Percentiles rank a stretch among this genome's conserved stretches.
Evolutionary conservation across 2,329 filamentous ascomycete genomes (phyloP).

Genomic region (Capronia epimyces): DNA sequence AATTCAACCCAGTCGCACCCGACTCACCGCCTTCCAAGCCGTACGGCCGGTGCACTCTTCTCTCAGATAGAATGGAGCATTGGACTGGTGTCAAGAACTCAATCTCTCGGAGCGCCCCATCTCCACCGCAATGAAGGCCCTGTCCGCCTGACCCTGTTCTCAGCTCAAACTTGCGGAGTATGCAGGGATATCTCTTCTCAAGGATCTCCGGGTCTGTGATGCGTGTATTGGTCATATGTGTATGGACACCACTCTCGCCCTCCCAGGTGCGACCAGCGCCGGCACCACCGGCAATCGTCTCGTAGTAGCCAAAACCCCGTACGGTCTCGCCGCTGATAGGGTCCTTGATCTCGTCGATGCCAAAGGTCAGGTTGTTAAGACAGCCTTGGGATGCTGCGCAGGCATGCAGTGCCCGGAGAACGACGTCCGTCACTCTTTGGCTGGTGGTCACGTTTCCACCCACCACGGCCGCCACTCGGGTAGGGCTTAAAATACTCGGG

Average conservation of each 20-base stretch:
- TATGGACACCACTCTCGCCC: conserved; percentile 70
- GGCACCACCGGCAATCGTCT: conserved; percentile 64
- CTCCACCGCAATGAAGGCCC: conserved; percentile 24
- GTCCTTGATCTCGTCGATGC: conserved; percentile 16
- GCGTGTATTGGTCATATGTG: conserved; percentile 79
- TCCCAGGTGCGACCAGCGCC: conserved; percentile 71
- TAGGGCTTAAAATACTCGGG: conserved; percentile 31
- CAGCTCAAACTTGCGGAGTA: conserved; percentile 65
- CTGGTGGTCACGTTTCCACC: conserved; percentile 31
- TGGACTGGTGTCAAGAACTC: too few relatives aligned
- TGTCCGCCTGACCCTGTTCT: conserved; percentile 57
- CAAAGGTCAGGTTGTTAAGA: conserved; percentile 32
- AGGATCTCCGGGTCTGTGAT: conserved; percentile 78
- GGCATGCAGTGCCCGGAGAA: conserved; percentile 34
- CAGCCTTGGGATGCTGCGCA: conserved; percentile 30
- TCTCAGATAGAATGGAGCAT: too few relatives aligned
- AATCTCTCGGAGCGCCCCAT: too few relatives aligned
- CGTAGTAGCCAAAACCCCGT: conserved; percentile 58
- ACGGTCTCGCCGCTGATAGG: conserved; percentile 38
- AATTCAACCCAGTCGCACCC: conserved; percentile 21
- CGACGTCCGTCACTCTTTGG: conserved; percentile 32
- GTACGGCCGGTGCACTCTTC: too few relatives aligned
- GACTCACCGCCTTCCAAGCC: conserved; percentile 23
- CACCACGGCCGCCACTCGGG: conserved; percentile 28
- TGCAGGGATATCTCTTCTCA: conserved; percentile 68